Evolutionary conservation across 768 basidiomycete species (phyloP).

Genomic region (Hirschioporus abietinus): DNA sequence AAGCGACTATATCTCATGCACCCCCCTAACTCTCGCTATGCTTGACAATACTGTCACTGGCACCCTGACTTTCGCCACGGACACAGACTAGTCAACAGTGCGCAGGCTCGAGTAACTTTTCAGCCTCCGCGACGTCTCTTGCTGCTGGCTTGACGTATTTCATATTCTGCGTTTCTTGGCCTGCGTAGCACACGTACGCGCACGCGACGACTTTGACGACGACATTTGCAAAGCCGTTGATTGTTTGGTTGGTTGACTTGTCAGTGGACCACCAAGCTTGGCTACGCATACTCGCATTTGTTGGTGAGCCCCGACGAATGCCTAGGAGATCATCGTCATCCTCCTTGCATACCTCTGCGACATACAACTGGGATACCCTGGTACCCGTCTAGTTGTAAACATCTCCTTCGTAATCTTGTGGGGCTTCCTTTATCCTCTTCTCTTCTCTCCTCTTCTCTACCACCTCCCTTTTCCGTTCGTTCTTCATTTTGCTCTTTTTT

Average conservation of each 20-base stretch:
- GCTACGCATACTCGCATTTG: not conserved
- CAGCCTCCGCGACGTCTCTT: too few relatives aligned
- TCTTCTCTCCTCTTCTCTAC: conserved; percentile 19
- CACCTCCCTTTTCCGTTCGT: conserved; percentile 12
- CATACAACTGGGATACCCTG: not conserved
- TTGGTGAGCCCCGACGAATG: not conserved
- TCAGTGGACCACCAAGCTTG: not conserved
- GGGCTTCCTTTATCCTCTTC: too few relatives aligned
- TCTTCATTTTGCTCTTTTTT: conserved; percentile 16
- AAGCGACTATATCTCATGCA: not conserved
- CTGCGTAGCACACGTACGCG: too few relatives aligned
- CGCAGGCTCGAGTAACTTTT: too few relatives aligned
- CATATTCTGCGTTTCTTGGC: not conserved
- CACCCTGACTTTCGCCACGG: too few relatives aligned
- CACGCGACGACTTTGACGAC: not conserved
- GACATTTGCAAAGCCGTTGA: not conserved
- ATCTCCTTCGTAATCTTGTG: conserved; percentile 7
- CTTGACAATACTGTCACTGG: too few relatives aligned
- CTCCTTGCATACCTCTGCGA: not conserved
- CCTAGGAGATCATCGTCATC: not conserved
- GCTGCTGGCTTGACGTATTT: not conserved
- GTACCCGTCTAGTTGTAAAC: conserved; percentile 7
- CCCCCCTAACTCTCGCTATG: too few relatives aligned
- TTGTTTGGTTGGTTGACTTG: not conserved
- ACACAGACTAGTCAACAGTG: too few relatives aligned